Percentiles rank a stretch among this genome's conserved stretches.
These are phyloP conservation scores for Penicillium flavigenum DNA, from an alignment of 495 filamentous ascomycete genomes.

Conservation along the genomic window DNA sequence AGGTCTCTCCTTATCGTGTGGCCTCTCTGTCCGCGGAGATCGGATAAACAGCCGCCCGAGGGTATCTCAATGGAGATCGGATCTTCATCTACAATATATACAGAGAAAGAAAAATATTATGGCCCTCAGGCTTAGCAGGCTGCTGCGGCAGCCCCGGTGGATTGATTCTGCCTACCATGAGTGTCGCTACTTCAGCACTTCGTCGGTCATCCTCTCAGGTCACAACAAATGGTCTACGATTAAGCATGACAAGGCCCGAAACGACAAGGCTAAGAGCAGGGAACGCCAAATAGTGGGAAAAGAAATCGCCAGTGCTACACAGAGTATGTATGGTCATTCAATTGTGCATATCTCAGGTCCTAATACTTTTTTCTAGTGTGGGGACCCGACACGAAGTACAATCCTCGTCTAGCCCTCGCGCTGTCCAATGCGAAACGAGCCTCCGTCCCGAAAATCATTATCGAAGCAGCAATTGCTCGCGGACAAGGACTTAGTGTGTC, in stretches of 20 bases:
- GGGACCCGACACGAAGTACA: slow-evolving; percentile 70
- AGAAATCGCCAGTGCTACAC: slow-evolving; percentile 55
- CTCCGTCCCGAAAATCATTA: slow-evolving; percentile 76
- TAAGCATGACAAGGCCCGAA: slow-evolving; percentile 85
- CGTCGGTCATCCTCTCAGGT: slow-evolving; percentile 55
- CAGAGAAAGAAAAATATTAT: slow-evolving; percentile 8
- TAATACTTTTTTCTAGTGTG: slow-evolving; percentile 38
- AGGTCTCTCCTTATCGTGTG: slow-evolving; percentile 30
- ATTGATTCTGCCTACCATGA: slow-evolving; percentile 14
- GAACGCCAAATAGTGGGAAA: slow-evolving; percentile 50
- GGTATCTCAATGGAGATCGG: slow-evolving; percentile 20
- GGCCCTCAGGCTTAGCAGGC: slow-evolving; percentile 20
- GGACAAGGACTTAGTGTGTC: slow-evolving; percentile 77
- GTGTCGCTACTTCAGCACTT: slow-evolving; percentile 52
- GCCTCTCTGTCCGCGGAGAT: slow-evolving; percentile 31
- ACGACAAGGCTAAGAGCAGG: slow-evolving; percentile 60
- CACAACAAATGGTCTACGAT: slow-evolving; percentile 96
- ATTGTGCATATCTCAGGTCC: slow-evolving; percentile 5
- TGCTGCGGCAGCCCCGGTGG: slow-evolving; percentile 13
- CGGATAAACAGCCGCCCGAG: slow-evolving; percentile 40
- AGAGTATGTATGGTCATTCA: slow-evolving; percentile 38
- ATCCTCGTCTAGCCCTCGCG: slow-evolving; percentile 68
- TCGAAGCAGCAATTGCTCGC: slow-evolving; percentile 79
- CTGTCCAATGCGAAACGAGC: slow-evolving; percentile 82
- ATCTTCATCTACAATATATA: background rate